Evolutionary conservation across 257 asterid species (phyloP), one percentile per base, ranked within the genome.

Genomic region (Perilla frutescens): DNA sequence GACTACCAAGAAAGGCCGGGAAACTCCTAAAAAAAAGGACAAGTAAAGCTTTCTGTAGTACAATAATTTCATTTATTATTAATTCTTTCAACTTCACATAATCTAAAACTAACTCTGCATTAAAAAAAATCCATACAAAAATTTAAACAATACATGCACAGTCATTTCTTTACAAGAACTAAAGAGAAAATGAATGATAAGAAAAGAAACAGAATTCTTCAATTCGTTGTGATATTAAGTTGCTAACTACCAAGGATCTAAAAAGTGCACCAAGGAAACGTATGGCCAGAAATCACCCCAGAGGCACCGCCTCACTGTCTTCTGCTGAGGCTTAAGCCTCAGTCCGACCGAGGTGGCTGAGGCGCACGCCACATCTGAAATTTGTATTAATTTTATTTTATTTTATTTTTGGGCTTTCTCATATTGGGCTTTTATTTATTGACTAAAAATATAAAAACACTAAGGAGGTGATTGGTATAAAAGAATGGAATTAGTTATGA

Each of bases 11-110:
- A 32, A n/a, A 4, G 14, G 60, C 3, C 56, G 58, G 49, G 43
- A 20, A 8, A 0, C 62, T 26, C 65, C 26, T 20, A 20, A 20
- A 20, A 20, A 20, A 20, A 20, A 20, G 26, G 26, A 20, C 26
- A 20, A 20, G 26, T 20, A 20, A 20, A 20, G 26, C 26, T 20
- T 20, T 20, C 26, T 20, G 26, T 48, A 47, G 57, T 40, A 2
- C 32, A 56, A 45, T 29, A 49, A 57, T 57, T 57, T 13, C 47
- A 36, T 9, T 7, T 9, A 66, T 78, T 3, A 43, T 44, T 41
- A 61, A 11, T 39, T 14, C 63, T 73, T 68, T 50, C 55, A 31
- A 51, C 68, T 47, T 14, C 44, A n/a, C 34, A 37, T 6, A 50
- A 58, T 36, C 31, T 20, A 20, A 20, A 75, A 13, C 31, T 14